Base-by-base conservation (phyloP, 1,139 yeast genomes). In the Scheffersomyces titani region DNA sequence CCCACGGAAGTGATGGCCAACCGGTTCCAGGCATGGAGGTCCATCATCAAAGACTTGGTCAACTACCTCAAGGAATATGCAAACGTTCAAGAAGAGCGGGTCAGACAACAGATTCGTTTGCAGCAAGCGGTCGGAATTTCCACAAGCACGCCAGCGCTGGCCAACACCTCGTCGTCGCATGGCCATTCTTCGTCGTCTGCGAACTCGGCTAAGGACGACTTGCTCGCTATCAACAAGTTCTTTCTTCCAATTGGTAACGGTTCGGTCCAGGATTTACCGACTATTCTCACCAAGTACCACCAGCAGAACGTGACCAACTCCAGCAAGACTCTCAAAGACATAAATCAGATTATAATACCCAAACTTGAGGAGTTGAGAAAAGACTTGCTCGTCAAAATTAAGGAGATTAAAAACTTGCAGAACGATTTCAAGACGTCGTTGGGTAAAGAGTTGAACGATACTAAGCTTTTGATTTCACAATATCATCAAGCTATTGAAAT, bases 1-100 rank as follows among this genome's bases (percentile, higher is more conserved):
- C 98, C 98, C 16, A 92, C 98, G 0, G 98, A 92, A 60, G 84
- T 90, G 6, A 77, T 94, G 63, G 96, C 97, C 3, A 82, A 84
- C 47, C 80, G 99, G 61, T 92, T 93, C 69, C 84, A 87, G 52
- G 89, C 96, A 3, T 94, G 98, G 98, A 79, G 97, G 61, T 81
- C 84, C 54, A 84, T 93, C 55, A 87, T 92, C 58, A 86, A 88
- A 57, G 89, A 93, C 47, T 74, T 94, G 57, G 82, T 90, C 30
- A 84, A 81, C 54, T 94, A 94, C 70, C 78, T 93, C 61, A 84
- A 83, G 62, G 97, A 92, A 65, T 89, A 88, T 52, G 91, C 92
- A 16, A 83, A 89, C 19, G 94, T 90, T 52, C 96, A 92, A 70
- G 97, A 92, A 68, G 97, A 92, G 67, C 84, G 90, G 22, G 88